Percentiles rank a stretch among this genome's conserved stretches.
Evolutionary conservation across 495 filamentous ascomycete genomes (phyloP).

Genomic region (Neurospora intermedia): DNA sequence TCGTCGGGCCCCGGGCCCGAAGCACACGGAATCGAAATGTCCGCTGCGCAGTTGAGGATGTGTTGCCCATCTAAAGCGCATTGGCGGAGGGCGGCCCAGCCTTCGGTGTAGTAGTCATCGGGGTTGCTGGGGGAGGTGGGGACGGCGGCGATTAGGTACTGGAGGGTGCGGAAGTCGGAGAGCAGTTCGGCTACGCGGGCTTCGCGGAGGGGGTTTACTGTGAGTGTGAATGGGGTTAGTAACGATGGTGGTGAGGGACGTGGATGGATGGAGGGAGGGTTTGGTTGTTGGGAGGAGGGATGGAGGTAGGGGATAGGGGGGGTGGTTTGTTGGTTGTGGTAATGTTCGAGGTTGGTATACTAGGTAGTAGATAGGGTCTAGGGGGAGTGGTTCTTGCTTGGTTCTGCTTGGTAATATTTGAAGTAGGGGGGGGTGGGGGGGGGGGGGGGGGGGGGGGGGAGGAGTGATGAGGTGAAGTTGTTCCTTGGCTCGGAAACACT

Average conservation of each 20-base stretch:
- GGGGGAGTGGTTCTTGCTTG: neutral
- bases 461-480: neutral
- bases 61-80: constrained; percentile 64
- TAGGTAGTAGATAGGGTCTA: neutral
- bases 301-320: neutral
- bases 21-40: constrained; percentile 52
- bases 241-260: neutral
- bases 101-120: constrained; percentile 70
- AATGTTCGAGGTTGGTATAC: neutral
- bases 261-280: neutral
- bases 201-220: constrained; percentile 79
- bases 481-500: neutral
- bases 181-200: constrained; percentile 75
- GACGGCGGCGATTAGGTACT: constrained; percentile 66
- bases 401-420: neutral
- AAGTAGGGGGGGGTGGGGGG: too few relatives aligned
- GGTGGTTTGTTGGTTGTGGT: neutral
- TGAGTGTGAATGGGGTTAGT: neutral
- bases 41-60: constrained; percentile 51
- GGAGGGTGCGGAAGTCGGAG: constrained; percentile 72
- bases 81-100: constrained; percentile 65
- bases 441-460: too few relatives aligned
- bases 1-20: constrained; percentile 48
- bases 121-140: constrained; percentile 44
- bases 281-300: too few relatives aligned